phyloP scores from a whole-genome alignment of 2,329 filamentous ascomycete genomes.

The Ophiostoma sp. region DNA sequence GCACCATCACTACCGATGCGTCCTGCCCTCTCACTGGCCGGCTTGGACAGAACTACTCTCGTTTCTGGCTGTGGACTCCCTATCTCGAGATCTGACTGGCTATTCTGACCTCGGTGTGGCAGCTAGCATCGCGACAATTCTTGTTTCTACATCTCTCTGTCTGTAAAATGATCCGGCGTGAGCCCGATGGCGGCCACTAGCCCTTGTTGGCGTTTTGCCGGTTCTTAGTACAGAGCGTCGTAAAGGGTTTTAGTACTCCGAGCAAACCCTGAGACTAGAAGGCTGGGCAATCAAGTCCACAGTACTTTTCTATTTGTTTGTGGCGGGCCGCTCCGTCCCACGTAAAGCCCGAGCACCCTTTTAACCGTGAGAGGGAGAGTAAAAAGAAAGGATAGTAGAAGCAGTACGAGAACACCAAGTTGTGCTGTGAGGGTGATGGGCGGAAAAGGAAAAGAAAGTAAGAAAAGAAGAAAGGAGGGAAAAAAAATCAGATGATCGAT shows the following conservation, averaged over 20 bases:
- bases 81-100: neutral
- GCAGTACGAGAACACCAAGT: neutral
- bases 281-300: neutral
- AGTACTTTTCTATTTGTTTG: neutral
- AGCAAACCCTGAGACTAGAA: neutral
- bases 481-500: neutral
- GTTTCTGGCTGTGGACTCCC: neutral
- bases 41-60: neutral
- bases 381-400: neutral
- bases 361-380: neutral
- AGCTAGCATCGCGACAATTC: neutral
- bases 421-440: neutral
- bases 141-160: neutral
- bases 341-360: neutral
- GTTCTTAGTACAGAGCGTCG: neutral
- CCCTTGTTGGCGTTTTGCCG: conserved; percentile 1
- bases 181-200: neutral
- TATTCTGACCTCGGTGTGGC: neutral
- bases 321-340: conserved; percentile 2
- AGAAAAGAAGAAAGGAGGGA: neutral
- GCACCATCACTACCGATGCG: neutral
- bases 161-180: neutral
- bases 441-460: neutral
- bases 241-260: too few relatives aligned
- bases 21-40: neutral